phyloP scores from a whole-genome alignment of 768 basidiomycete genomes.

The Russula sp. region DNA sequence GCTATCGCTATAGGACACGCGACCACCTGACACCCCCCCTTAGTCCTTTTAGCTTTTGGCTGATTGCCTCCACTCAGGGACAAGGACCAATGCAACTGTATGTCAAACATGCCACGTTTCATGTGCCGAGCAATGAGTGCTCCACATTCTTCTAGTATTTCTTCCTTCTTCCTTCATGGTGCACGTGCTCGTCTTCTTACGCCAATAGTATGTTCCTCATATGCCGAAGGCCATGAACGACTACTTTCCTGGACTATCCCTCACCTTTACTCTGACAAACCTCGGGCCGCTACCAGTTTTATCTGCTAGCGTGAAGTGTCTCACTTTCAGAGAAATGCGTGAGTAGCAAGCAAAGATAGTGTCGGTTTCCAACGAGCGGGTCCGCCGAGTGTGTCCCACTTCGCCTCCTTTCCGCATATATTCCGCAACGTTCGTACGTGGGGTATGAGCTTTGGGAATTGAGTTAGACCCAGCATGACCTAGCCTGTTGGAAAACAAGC shows the following conservation, averaged over 20 bases:
- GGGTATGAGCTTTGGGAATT: background rate
- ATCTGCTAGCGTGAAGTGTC: background rate
- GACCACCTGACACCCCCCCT: background rate
- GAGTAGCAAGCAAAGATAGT: background rate
- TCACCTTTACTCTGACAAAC: background rate
- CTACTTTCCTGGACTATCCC: background rate
- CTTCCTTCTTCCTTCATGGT: background rate
- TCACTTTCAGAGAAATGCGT: background rate
- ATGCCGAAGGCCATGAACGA: background rate
- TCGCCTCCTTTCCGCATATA: background rate
- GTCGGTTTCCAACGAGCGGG: background rate
- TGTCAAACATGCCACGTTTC: background rate
- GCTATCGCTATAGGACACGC: background rate
- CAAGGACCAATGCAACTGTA: background rate
- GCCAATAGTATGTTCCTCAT: background rate
- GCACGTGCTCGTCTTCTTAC: background rate
- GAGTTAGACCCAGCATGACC: background rate
- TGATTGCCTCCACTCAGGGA: constrained; percentile 4
- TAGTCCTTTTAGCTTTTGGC: constrained; percentile 2
- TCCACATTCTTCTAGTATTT: background rate
- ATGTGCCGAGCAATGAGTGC: background rate
- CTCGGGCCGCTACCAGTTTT: background rate
- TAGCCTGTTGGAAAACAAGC: background rate
- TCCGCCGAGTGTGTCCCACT: background rate
- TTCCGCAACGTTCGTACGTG: background rate